Conservation (phyloP, 306 rosid species). For the Prunus campanulata region DNA sequence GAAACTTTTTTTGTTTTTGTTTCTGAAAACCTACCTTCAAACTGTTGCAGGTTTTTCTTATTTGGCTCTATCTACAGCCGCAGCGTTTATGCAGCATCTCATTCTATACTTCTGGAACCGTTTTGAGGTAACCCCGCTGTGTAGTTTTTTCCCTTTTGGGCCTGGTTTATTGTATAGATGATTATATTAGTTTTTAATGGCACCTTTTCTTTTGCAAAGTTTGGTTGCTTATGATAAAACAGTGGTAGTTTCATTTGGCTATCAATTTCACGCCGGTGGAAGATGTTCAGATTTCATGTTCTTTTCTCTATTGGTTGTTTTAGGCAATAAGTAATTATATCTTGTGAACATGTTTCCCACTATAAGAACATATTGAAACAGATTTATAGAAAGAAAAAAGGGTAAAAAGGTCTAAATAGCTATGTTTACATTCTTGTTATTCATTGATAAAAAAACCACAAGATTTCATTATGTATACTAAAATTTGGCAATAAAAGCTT, state of each 20-base stretch:
- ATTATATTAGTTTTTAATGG: too few species aligned
- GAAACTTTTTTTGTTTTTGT: background rate
- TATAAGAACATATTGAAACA: too few species aligned
- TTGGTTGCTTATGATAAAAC: background rate
- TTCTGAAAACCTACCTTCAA: background rate
- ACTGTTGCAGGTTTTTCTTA: slow-evolving; percentile 82
- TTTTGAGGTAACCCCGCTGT: slow-evolving; percentile 61
- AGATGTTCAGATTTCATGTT: background rate
- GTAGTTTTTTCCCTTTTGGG: background rate
- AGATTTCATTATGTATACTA: too few species aligned
- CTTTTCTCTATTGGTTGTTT: background rate
- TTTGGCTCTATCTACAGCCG: slow-evolving; percentile 94
- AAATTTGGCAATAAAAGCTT: too few species aligned
- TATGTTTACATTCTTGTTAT: too few species aligned
- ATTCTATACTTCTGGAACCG: slow-evolving; percentile 96
- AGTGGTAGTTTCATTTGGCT: background rate
- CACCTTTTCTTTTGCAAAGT: background rate
- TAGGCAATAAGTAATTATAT: background rate
- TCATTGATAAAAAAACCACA: too few species aligned
- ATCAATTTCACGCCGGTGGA: too few species aligned
- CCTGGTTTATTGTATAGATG: background rate
- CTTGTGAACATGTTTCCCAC: too few species aligned
- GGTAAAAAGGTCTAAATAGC: too few species aligned
- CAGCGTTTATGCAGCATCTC: slow-evolving; percentile 97
- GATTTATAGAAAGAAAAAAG: too few species aligned